These are phyloP conservation scores for Tillandsia fasciculata DNA, from an alignment of 176 grass and related monocot species.

Conservation along the genomic window DNA sequence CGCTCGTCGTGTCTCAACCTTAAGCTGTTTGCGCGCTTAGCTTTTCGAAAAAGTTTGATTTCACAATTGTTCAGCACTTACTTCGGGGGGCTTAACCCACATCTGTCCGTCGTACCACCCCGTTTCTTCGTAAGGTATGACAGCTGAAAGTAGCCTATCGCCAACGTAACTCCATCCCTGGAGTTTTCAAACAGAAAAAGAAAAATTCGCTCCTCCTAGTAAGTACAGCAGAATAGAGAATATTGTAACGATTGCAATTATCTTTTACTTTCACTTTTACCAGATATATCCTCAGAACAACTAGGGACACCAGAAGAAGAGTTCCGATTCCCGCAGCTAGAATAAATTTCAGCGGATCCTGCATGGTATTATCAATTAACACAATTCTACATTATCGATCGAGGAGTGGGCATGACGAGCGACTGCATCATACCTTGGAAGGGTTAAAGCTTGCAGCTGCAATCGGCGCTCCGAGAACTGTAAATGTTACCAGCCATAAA, in stretches of 20 bases:
- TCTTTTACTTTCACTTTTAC: constrained; percentile 4
- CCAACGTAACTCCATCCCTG: constrained; percentile 99
- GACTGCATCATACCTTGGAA: constrained; percentile 37
- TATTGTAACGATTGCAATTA: neutral
- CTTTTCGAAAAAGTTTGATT: neutral
- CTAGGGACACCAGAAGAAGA: constrained; percentile 60
- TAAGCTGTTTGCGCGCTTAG: neutral
- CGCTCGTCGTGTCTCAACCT: neutral
- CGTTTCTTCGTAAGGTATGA: constrained; percentile 93
- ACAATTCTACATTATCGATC: neutral
- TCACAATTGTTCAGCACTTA: constrained; percentile 10
- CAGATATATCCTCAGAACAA: constrained; percentile 83
- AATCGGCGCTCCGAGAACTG: constrained; percentile 67
- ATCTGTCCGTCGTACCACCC: constrained; percentile 98
- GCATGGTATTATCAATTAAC: neutral
- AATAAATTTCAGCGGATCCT: constrained; percentile 84
- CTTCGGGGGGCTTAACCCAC: constrained; percentile 96
- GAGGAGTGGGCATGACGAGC: neutral
- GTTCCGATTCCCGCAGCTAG: constrained; percentile 85
- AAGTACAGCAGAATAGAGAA: too few species aligned
- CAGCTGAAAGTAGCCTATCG: constrained; percentile 82
- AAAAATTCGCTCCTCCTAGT: too few species aligned
- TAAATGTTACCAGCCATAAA: constrained; percentile 68
- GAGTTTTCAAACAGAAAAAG: too few species aligned
- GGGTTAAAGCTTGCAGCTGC: constrained; percentile 79